phyloP scores from a whole-genome alignment of 495 filamentous ascomycete genomes.

The Annulohypoxylon moriforme region DNA sequence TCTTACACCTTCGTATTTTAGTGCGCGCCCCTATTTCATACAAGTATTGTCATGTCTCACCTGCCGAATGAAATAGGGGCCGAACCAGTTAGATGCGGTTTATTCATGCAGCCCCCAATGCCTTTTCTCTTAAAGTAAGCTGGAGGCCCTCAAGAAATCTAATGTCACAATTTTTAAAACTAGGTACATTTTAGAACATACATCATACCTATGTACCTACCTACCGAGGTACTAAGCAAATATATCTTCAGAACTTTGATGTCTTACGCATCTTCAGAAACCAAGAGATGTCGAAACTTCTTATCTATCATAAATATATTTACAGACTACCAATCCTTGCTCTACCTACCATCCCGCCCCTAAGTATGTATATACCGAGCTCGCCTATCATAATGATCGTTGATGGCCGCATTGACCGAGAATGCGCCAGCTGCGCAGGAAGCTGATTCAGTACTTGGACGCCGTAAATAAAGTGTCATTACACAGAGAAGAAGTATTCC shows the following conservation, averaged over 20 bases:
- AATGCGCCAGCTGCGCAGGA: neutral
- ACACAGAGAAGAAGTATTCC: slow-evolving; percentile 2
- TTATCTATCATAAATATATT: too few relatives aligned
- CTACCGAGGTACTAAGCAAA: too few relatives aligned
- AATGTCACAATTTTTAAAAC: neutral
- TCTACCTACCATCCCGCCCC: too few relatives aligned
- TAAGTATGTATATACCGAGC: neutral
- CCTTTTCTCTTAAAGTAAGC: neutral
- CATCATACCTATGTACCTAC: too few relatives aligned
- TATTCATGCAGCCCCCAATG: neutral
- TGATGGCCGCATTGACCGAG: slow-evolving; percentile 9
- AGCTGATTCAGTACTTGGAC: neutral
- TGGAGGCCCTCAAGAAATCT: neutral
- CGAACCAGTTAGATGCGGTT: neutral
- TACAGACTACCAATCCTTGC: too few relatives aligned
- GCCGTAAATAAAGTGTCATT: slow-evolving; percentile 8
- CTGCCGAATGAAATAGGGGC: slow-evolving; percentile 10
- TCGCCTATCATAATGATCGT: neutral
- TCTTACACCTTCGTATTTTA: neutral
- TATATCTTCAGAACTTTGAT: too few relatives aligned
- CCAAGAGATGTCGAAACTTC: neutral
- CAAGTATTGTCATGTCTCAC: neutral
- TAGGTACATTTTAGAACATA: too few relatives aligned
- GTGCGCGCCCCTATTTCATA: neutral
- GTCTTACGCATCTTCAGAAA: neutral